A percentile compares a stretch with the other conserved stretches of the same genome.
Conservation (phyloP, 495 filamentous ascomycete species). For the Aspergillus olivimuriae region DNA sequence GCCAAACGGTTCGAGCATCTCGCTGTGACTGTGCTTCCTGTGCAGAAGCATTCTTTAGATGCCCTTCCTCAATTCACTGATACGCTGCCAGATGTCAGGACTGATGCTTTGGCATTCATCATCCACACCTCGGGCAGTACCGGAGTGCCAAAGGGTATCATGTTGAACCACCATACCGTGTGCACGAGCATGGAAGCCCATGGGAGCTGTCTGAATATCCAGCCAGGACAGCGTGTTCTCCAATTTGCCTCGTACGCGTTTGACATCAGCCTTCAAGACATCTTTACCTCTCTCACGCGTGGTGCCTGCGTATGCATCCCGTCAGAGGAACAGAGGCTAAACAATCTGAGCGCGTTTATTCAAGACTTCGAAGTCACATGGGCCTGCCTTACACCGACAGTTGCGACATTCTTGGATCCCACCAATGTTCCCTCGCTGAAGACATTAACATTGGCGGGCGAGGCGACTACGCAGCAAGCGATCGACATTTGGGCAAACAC, state of each 20-base stretch:
- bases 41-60: neutral
- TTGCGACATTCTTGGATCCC: constrained; percentile 17
- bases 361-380: constrained; percentile 21
- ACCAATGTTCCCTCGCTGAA: constrained; percentile 12
- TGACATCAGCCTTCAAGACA: constrained; percentile 44
- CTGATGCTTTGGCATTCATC: constrained; percentile 13
- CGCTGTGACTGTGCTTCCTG: constrained; percentile 12
- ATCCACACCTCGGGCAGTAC: constrained; percentile 44
- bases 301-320: constrained; percentile 54
- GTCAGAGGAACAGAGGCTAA: constrained; percentile 32
- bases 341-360: constrained; percentile 26
- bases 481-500: no score
- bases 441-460: no score
- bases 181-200: constrained; percentile 10
- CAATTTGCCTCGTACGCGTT: constrained; percentile 30
- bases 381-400: constrained; percentile 23
- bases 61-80: neutral
- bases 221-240: constrained; percentile 12
- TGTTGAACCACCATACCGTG: constrained; percentile 22
- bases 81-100: neutral
- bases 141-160: constrained; percentile 31
- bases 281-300: constrained; percentile 49
- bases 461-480: no score
- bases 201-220: constrained; percentile 16
- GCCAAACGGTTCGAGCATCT: neutral